Evolutionary conservation across 768 basidiomycete genomes (phyloP), one percentile per base, ranked within the genome.

Genomic region (Boletus speciosus): DNA sequence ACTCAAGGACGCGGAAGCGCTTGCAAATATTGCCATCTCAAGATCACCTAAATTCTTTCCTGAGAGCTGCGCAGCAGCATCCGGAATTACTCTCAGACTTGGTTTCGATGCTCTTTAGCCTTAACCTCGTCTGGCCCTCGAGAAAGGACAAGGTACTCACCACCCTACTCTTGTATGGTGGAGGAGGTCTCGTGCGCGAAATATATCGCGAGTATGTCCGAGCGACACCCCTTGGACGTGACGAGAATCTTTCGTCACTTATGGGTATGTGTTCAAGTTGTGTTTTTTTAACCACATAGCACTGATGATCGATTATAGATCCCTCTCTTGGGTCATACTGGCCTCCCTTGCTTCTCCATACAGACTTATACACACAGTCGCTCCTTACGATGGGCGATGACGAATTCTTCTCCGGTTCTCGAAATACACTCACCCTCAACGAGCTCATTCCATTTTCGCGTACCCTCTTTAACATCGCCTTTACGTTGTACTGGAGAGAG

Each of bases 351-450:
- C 73, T 98, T 8, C 79, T 97, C 51, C 80, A 95, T 8, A 78
- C 82, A 1, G 87, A 95, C 47, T 69, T 97, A 11, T 96, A 97
- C 69, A 79, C 84, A 2, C 89, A 95, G 55, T 81, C 85, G 1
- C 79, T 98, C 32, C 76, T 93, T 32, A 93, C 93, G 0, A 90
- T 98, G 80, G 91, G 91, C 1, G 97, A 99, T 62, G 96, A 98
- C 71, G 97, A 98, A 67, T 98, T 98, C 74, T 97, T 97, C 66
- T 81, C 84, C 2, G 56, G 53, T 47, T 65, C 70, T n/a, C 74
- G 85, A 19, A 96, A 94, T 57, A 89, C 94, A 0, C 78, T 98
- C 2, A 76, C 78, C 0, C 67, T 95, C 8, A 92, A 96, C 61
- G 97, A 98, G 59, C 78, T 98, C 21, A 72, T 77, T 32, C 75